Base-by-base conservation (phyloP, 2,329 filamentous ascomycete genomes). In the Penicillium sp. region DNA sequence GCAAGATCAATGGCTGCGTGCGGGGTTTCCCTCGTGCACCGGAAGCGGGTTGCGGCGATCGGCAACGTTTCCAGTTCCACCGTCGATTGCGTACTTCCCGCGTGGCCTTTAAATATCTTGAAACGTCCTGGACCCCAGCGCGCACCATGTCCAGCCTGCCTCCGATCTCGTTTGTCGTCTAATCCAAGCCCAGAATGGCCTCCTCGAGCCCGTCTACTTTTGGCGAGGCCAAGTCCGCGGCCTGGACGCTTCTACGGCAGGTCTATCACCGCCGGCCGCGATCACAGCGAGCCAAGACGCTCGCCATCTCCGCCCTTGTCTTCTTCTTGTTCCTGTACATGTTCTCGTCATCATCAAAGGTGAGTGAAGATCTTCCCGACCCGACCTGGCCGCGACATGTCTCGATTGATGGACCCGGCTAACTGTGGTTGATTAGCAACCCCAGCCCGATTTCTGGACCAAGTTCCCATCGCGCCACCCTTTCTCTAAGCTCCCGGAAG, bases 381-480 rank as follows among this genome's bases (percentile, higher is more conserved):
- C 18, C 42, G 30, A 36, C 25, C 24, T n/a, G 18, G 14, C 36
- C 25, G 40, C 39, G 27, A 50, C 20, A 39, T 44, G 6, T 22
- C 40, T 22, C 25, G 48, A 46, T 50, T 49, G 31, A 20, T 41
- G 22, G 16, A 38, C 16, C 4, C 20, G 18, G 35, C 35, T 51
- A 41, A 51, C 11, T 8, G 13, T n/a, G 8, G 24, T 10, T 25
- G 11, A 46, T 38, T 46, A 69, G 64, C 51, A 58, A 50, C 28
- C 58, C 13, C 55, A 61, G 18, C 56, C 64, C 18, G 60, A 69
- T 46, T 69, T 66, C 53, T 70, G 65, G 63, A 44, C 63, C n/a
- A 60, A 65, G 36, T 70, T 68, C 46, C 69, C 69, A 27, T 70
- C 69, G 10, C 63, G 59, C 44, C 65, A 62, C 50, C 63, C 67